These are phyloP conservation scores for Globisporangium nagaii DNA, from an alignment of 352 stramenopile genomes.

Conservation along the genomic window DNA sequence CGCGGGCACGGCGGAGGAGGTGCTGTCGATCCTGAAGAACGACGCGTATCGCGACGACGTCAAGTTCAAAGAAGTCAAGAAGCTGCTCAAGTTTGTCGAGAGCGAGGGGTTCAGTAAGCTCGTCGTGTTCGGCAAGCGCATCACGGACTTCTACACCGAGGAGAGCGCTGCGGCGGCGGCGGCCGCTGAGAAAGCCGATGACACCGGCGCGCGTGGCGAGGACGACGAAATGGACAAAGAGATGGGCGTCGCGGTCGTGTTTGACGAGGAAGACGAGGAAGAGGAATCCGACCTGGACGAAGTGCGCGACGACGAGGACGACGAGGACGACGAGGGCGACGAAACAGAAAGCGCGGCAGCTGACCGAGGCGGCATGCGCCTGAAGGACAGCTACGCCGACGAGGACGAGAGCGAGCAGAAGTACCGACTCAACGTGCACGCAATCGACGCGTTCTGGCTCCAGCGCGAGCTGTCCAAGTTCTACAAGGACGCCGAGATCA, in stretches of 20 bases:
- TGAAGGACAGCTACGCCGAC: conserved; percentile 67
- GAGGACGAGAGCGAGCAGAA: conserved; percentile 59
- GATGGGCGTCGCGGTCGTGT: conserved; percentile 97
- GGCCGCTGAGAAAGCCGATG: conserved; percentile 18
- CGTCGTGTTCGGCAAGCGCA: conserved; percentile 78
- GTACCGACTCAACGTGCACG: conserved; percentile 89
- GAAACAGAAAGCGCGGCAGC: conserved; percentile 45
- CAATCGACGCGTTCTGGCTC: conserved; percentile 98
- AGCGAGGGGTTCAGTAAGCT: conserved; percentile 74
- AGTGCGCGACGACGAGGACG: conserved; percentile 64
- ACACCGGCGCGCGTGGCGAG: conserved; percentile 33
- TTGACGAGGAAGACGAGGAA: conserved; percentile 97
- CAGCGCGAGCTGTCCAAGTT: conserved; percentile 95
- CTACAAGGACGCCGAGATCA: conserved; percentile 94
- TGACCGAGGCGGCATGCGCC: conserved; percentile 46
- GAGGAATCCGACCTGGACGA: conserved; percentile 92
- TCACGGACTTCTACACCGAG: conserved; percentile 85
- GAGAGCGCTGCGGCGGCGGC: conserved; percentile 22
- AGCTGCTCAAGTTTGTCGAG: conserved; percentile 81
- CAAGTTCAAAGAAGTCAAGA: conserved; percentile 76
- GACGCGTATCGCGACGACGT: conserved; percentile 83
- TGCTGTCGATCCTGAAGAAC: conserved; percentile 91
- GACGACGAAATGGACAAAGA: conserved; percentile 92
- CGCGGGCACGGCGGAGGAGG: conserved; percentile 87
- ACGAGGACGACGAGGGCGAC: conserved; percentile 42